A percentile compares a stretch with the other conserved stretches of the same genome.
These are phyloP conservation scores for Globisporangium radiosum DNA, from an alignment of 352 stramenopile species.

Conservation along the genomic window DNA sequence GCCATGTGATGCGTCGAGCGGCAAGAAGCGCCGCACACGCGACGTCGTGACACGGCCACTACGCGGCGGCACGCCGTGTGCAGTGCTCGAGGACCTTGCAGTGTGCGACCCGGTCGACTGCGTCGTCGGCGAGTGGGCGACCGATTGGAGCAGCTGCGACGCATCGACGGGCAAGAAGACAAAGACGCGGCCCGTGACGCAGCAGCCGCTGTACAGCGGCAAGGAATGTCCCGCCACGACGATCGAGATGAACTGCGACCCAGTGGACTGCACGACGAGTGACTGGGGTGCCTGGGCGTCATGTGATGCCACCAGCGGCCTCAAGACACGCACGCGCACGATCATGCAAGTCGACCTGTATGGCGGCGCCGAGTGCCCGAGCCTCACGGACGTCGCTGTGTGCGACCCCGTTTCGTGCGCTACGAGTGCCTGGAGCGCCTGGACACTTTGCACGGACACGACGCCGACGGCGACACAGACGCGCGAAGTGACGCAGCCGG, in stretches of 20 bases:
- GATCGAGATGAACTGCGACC: conserved; percentile 34
- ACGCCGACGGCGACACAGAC: conserved; percentile 14
- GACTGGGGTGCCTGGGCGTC: conserved; percentile 25
- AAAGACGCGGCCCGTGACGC: conserved; percentile 29
- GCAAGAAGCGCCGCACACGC: conserved; percentile 33
- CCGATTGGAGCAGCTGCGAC: conserved; percentile 30
- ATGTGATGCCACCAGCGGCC: conserved; percentile 20
- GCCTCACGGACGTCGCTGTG: conserved; percentile 22
- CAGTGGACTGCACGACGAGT: conserved; percentile 38
- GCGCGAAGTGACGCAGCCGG: conserved; percentile 21
- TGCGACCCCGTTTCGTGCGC: conserved; percentile 47
- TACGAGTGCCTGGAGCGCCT: conserved; percentile 38
- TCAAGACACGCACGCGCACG: conserved; percentile 29
- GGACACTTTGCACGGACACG: conserved; percentile 35
- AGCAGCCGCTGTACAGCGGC: conserved; percentile 29
- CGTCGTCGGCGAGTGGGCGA: conserved; percentile 27
- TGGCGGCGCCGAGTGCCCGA: conserved; percentile 37
- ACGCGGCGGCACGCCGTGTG: conserved; percentile 24
- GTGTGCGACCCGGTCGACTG: conserved; percentile 41
- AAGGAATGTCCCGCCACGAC: conserved; percentile 21
- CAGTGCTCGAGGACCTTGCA: conserved; percentile 25
- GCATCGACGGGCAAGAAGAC: conserved; percentile 20
- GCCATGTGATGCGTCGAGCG: conserved; percentile 26
- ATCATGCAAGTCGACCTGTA: conserved; percentile 44
- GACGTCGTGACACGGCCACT: conserved; percentile 24